Evolutionary conservation across 2,329 filamentous ascomycete species (phyloP), one percentile per base, ranked within the genome.

Genomic region (Exserohilum turcica): DNA sequence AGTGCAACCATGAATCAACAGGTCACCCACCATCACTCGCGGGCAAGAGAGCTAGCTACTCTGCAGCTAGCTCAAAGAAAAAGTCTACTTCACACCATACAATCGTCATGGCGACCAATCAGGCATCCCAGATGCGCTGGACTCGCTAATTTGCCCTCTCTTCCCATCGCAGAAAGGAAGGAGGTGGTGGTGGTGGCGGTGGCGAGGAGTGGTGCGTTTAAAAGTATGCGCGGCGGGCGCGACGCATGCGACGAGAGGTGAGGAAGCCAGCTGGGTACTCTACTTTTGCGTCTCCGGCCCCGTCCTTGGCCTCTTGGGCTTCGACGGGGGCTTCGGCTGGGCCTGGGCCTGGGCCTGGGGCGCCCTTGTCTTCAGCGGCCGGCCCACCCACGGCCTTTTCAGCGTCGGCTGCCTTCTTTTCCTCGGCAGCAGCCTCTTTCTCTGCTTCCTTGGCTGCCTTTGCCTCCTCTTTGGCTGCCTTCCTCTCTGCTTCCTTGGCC

Each of bases 221-320:
- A 16, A 53, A 49, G n/a, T 38, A 38, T n/a, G 48, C 38, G 9
- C 32, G 39, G 8, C 43, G 31, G 3, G 32, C 38, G 13, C 39
- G 43, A 16, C 50, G 38, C 5, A 29, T 32, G 10, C 49, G 39
- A n/a, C 44, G 18, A 32, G 48, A 42, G 9, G 38, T 51, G 6
- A 57, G 45, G 46, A 57, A 57, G 12, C 54, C 54, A 18, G 43
- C 54, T 10, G 54, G 54, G 19, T 51, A 35, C 18, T 54, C 43
- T 16, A 57, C 43, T 2, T 43, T 43, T 2, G 53, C 43, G 1
- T 43, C 48, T 2, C 53, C 53, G 3, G 52, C n/a, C 6, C 33
- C n/a, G n/a, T n/a, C n/a, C n/a, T n/a, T n/a, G n/a, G n/a, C n/a
- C n/a, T n/a, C n/a, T n/a, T n/a, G n/a, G n/a, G n/a, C n/a, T n/a